Base-by-base conservation (phyloP, 2,329 filamentous ascomycete genomes). In the Phialophora tarda region DNA sequence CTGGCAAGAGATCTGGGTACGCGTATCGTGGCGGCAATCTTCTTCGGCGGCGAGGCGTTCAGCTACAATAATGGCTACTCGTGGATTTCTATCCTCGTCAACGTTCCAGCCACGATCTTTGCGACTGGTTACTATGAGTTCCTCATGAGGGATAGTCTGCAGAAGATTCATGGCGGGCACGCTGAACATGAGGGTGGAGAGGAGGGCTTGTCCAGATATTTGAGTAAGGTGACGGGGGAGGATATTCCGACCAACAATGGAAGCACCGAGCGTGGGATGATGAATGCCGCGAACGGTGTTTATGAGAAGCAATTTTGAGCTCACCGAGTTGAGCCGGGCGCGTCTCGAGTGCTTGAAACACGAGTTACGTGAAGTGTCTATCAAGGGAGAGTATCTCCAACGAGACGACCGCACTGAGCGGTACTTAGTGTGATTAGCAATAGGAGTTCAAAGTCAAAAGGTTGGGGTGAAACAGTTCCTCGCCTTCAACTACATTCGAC, bases 1-100 rank as follows among this genome's bases (percentile, higher is more conserved):
- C 73, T 85, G 34, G 85, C 86, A 11, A 78, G 85, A 71, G 86
- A 88, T 72, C 77, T 88, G 14, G 86, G 86, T n/a, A 83, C 84
- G 1, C 81, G 86, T 21, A 82, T 87, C 28, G 85, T 87, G 0
- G 85, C 83, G 5, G 83, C 84, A 17, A 86, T 87, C 66, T 86
- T 87, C 75, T 85, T 80, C 69, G 83, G 84, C 57, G 72, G 78
- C 11, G 82, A 84, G 66, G 82, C 81, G 3, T 85, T 85, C 71
- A 75, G 75, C 10, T 80, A 78, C 74, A 71, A 65, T 59, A 69
- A 70, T 32, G 75, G 75, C 28, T 86, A 86, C 71, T 76, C 80
- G 3, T 84, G 84, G 74, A 86, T 87, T 56, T 77, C 80, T 1
- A 82, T 87, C 47, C 75, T 87, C 6, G 83, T 85, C 66, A 87